phyloP scores from a whole-genome alignment of 2,329 filamentous ascomycete species.

The Claviceps sp. region DNA sequence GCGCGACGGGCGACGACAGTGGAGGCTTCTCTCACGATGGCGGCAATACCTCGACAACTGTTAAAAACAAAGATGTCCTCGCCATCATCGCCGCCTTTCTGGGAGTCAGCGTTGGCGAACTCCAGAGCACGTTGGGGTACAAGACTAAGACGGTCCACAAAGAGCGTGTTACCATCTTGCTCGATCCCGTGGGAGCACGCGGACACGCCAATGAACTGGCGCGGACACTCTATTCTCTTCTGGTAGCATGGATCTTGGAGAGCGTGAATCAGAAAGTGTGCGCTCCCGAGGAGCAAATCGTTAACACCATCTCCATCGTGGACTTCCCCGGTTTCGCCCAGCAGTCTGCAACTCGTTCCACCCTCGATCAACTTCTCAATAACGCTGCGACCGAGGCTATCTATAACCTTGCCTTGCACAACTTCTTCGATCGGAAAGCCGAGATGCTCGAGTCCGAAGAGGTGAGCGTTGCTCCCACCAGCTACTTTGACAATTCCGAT shows the following conservation, averaged over 20 bases:
- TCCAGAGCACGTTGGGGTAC: conserved; percentile 84
- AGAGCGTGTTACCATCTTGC: conserved; percentile 96
- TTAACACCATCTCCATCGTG: conserved; percentile 87
- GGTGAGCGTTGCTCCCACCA: conserved; percentile 76
- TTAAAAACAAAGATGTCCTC: conserved; percentile 87
- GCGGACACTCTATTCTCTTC: conserved; percentile 79
- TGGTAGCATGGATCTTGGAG: conserved; percentile 91
- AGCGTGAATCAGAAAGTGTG: conserved; percentile 82
- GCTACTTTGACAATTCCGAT: conserved; percentile 96
- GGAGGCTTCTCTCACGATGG: conserved; percentile 95
- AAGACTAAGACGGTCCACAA: conserved; percentile 94
- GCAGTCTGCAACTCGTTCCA: conserved; percentile 67
- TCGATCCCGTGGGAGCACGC: conserved; percentile 81
- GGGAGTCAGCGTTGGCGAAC: conserved; percentile 64
- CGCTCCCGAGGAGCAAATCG: conserved; percentile 73
- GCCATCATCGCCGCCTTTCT: conserved; percentile 86
- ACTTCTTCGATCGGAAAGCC: conserved; percentile 89
- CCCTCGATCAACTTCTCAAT: conserved; percentile 83
- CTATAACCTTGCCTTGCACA: conserved; percentile 87
- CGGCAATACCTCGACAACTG: conserved; percentile 68
- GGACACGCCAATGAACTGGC: conserved; percentile 90
- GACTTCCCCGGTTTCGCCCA: conserved; percentile 95
- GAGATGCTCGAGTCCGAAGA: conserved; percentile 92
- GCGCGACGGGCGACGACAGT: conserved; percentile 72
- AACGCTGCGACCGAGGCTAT: conserved; percentile 87